Conservation (phyloP, 192 early-diverging fungal genomes). For the Podila clonocystis region DNA sequence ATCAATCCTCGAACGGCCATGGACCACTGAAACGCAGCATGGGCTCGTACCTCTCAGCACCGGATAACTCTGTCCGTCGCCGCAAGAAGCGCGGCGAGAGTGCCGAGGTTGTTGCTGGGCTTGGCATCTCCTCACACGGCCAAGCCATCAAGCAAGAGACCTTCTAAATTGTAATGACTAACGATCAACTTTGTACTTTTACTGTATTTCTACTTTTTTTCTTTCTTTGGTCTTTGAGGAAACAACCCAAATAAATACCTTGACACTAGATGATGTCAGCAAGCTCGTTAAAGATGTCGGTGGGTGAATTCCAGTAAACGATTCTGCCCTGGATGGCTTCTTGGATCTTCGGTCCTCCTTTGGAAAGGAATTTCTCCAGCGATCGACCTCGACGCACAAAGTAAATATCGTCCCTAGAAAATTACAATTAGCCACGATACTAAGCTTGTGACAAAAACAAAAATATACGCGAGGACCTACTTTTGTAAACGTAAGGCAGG, state of each 20-base stretch:
- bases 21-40: conserved; percentile 51
- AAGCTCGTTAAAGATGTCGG: conserved; percentile 18
- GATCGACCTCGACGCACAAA: conserved; percentile 29
- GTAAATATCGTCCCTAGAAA: conserved; percentile 13
- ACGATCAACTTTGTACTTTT: background rate
- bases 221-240: background rate
- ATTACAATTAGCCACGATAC: background rate
- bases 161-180: conserved; percentile 25
- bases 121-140: conserved; percentile 22
- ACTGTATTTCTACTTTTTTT: background rate
- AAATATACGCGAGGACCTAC: background rate
- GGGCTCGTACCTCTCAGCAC: conserved; percentile 14
- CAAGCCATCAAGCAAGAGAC: conserved; percentile 27
- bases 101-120: conserved; percentile 32
- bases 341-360: background rate
- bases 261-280: no score
- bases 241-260: conserved; percentile 1
- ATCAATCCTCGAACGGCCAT: conserved; percentile 14
- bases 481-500: conserved; percentile 35
- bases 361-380: conserved; percentile 22
- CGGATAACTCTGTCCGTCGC: conserved; percentile 29
- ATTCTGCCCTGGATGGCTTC: conserved; percentile 19
- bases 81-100: conserved; percentile 52
- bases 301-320: conserved; percentile 21
- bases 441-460: background rate